These are phyloP conservation scores for Sanghuangporus baumii DNA, from an alignment of 1,284 basidiomycete genomes.

Conservation along the genomic window DNA sequence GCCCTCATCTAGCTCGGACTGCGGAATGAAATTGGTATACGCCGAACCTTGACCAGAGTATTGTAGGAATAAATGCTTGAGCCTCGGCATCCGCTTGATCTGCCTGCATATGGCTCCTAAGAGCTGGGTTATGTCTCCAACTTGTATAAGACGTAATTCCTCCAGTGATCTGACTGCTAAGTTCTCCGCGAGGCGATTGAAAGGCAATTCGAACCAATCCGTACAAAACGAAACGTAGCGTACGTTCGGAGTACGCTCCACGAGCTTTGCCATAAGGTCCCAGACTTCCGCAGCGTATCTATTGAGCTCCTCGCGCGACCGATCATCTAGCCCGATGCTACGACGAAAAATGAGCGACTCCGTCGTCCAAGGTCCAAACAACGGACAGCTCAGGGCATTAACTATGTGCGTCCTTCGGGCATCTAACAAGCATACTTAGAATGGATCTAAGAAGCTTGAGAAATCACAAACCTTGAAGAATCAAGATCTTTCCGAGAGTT, in stretches of 20 bases:
- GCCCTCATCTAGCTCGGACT: conserved; percentile 3
- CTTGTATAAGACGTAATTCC: conserved; percentile 12
- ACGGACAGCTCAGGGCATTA: conserved; percentile 1
- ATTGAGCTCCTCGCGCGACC: background rate
- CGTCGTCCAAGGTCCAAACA: conserved; percentile 15
- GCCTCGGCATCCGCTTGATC: background rate
- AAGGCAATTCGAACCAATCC: conserved; percentile 12
- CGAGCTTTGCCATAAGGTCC: conserved; percentile 3
- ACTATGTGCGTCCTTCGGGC: conserved; percentile 6
- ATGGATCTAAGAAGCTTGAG: background rate
- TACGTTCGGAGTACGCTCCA: conserved; percentile 8
- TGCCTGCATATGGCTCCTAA: conserved; percentile 13
- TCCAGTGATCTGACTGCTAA: conserved; percentile 3
- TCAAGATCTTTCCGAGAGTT: conserved; percentile 10
- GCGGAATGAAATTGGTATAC: conserved; percentile 11
- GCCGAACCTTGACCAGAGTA: conserved; percentile 15
- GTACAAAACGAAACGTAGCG: conserved; percentile 6
- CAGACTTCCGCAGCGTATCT: conserved; percentile 1
- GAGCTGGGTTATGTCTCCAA: conserved; percentile 14
- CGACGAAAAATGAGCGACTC: conserved; percentile 12
- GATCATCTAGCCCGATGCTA: background rate
- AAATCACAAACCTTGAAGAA: conserved; percentile 8
- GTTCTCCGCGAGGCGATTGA: background rate
- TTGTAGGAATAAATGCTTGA: conserved; percentile 13
- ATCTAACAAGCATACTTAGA: background rate